Evolutionary conservation across 2,329 filamentous ascomycete genomes (phyloP).

Genomic region (Colletotrichum graminicola): DNA sequence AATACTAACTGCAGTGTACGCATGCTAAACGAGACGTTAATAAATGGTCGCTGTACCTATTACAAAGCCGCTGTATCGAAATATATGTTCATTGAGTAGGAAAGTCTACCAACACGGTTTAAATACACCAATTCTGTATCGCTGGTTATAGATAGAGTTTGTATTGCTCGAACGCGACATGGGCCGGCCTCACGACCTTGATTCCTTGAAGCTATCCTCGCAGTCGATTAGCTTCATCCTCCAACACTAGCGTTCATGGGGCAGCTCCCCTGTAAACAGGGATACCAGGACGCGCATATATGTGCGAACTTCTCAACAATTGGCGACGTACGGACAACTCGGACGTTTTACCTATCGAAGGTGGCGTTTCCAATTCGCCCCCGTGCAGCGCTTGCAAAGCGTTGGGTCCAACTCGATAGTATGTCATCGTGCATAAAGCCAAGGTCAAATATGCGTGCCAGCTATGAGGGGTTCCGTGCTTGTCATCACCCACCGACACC

Average conservation of each 20-base stretch:
- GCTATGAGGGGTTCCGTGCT: neutral
- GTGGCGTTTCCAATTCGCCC: neutral
- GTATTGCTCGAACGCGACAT: no score
- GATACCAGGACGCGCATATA: neutral
- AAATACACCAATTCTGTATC: no score
- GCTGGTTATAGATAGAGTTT: no score
- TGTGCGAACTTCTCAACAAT: neutral
- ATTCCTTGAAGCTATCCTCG: neutral
- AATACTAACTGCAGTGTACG: no score
- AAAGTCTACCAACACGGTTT: no score
- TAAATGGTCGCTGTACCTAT: no score
- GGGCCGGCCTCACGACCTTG: no score
- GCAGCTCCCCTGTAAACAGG: neutral
- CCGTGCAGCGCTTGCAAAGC: neutral
- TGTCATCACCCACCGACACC: neutral
- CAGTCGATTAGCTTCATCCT: neutral
- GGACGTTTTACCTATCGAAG: neutral
- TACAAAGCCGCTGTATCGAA: neutral
- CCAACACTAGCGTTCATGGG: neutral
- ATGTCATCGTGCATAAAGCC: neutral
- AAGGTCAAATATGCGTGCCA: neutral
- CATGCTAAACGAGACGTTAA: no score
- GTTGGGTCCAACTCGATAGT: neutral
- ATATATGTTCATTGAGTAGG: neutral
- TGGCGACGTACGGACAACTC: neutral